These are phyloP conservation scores for Aspergillus fischeri DNA, from an alignment of 2,329 filamentous ascomycete genomes.

Conservation along the genomic window DNA sequence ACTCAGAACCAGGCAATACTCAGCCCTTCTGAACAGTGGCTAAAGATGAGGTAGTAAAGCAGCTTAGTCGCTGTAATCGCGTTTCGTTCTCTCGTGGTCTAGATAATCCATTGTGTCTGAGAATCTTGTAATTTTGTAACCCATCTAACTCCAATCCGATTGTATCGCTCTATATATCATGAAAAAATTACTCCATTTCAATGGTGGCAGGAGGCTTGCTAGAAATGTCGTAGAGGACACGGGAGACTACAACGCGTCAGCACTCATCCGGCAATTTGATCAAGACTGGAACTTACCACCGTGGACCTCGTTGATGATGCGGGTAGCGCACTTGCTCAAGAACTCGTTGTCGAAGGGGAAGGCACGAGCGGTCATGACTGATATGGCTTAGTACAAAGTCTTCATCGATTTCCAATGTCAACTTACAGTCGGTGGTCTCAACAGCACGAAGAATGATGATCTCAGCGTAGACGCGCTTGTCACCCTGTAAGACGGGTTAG, in stretches of 20 bases:
- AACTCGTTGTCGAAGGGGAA: conserved; percentile 64
- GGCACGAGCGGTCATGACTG: conserved; percentile 68
- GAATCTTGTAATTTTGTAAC: background rate
- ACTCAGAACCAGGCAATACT: background rate
- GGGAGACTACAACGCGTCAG: conserved; percentile 11
- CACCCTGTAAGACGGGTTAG: conserved; percentile 42
- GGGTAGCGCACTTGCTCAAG: conserved; percentile 59
- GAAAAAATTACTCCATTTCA: conserved; percentile 60
- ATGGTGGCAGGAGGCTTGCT: conserved; percentile 69
- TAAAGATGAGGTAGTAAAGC: background rate
- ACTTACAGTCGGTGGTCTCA: conserved; percentile 53
- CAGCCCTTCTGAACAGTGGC: no score
- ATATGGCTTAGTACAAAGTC: background rate
- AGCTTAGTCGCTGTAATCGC: background rate
- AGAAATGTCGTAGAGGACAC: conserved; percentile 44
- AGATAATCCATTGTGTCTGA: background rate
- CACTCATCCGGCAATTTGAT: conserved; percentile 6
- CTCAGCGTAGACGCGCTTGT: conserved; percentile 63
- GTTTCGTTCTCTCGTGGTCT: background rate
- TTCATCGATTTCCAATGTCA: background rate
- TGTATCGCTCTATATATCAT: background rate
- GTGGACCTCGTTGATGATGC: conserved; percentile 73
- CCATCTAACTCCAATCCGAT: background rate
- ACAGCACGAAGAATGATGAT: conserved; percentile 61
- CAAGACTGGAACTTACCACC: conserved; percentile 51